phyloP scores from a whole-genome alignment of 495 filamentous ascomycete species.

The Penicillium pulvis region DNA sequence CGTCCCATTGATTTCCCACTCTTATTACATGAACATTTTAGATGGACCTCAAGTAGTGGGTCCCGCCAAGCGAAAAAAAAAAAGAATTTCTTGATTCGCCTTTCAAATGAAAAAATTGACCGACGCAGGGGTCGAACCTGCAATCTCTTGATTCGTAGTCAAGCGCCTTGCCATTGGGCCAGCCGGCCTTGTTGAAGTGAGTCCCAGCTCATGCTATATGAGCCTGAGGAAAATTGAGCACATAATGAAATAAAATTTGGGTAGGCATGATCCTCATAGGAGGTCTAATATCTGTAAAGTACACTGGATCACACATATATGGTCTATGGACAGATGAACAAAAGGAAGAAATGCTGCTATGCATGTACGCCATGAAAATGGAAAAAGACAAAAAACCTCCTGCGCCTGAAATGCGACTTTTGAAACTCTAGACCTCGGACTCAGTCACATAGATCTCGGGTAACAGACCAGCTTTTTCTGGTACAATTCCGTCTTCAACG shows the following conservation, averaged over 20 bases:
- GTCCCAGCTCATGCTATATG: background rate
- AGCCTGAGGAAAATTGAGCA: background rate
- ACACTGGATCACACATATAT: background rate
- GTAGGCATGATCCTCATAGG: slow-evolving; percentile 2
- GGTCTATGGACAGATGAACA: slow-evolving; percentile 7
- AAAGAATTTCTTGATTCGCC: background rate
- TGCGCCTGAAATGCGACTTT: slow-evolving; percentile 15
- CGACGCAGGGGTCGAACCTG: slow-evolving; percentile 50
- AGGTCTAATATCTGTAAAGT: background rate
- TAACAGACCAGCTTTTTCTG: slow-evolving; percentile 24
- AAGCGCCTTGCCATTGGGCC: slow-evolving; percentile 74
- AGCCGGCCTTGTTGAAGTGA: slow-evolving; percentile 36
- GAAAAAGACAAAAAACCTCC: slow-evolving; percentile 5
- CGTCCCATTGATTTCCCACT: background rate
- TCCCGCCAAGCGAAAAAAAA: background rate
- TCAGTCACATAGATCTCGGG: slow-evolving; percentile 16
- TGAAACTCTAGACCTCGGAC: slow-evolving; percentile 7
- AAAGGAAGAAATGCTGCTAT: slow-evolving; percentile 16
- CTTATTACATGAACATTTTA: background rate
- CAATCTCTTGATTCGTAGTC: slow-evolving; percentile 72
- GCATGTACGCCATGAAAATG: slow-evolving; percentile 15
- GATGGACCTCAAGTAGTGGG: background rate
- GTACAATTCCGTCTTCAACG: slow-evolving; percentile 20
- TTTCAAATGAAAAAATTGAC: slow-evolving; percentile 29
- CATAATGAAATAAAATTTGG: background rate